Evolutionary conservation across 2,329 filamentous ascomycete species (phyloP).

Genomic region (Hypoxylon rubiginosum): DNA sequence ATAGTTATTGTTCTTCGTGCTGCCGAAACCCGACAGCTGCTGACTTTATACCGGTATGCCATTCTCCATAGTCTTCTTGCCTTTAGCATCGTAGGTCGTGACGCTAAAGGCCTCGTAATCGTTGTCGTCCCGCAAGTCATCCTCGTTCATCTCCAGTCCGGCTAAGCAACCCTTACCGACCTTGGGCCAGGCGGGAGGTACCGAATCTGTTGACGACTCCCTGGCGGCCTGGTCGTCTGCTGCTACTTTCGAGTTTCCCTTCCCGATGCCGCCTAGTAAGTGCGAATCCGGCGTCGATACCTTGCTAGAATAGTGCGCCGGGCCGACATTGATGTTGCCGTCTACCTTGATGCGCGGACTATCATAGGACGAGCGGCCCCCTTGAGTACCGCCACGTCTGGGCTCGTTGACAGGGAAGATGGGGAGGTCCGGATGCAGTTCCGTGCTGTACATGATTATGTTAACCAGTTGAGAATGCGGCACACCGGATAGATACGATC

Average conservation of each 20-base stretch:
- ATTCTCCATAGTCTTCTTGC: conserved; percentile 50
- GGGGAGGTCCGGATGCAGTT: conserved; percentile 73
- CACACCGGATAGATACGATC: conserved; percentile 72
- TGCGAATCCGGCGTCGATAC: conserved; percentile 34
- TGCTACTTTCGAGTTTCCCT: conserved; percentile 17
- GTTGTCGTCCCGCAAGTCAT: conserved; percentile 49
- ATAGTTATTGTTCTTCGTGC: background rate
- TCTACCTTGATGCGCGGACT: conserved; percentile 25
- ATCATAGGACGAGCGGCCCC: conserved; percentile 23
- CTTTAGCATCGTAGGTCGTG: conserved; percentile 51
- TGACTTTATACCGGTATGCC: conserved; percentile 46
- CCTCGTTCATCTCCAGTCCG: conserved; percentile 48
- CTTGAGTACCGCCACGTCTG: conserved; percentile 29
- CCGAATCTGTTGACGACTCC: conserved; percentile 49
- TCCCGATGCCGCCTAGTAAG: conserved; percentile 21
- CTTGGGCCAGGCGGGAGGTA: conserved; percentile 51
- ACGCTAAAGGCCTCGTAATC: conserved; percentile 55
- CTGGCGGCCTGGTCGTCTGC: conserved; percentile 34
- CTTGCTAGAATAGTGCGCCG: conserved; percentile 34
- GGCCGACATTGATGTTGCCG: conserved; percentile 29
- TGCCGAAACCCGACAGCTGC: background rate
- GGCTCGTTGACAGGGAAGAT: conserved; percentile 66
- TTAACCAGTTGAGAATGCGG: conserved; percentile 73
- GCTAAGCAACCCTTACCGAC: conserved; percentile 50
- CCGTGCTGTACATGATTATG: conserved; percentile 72